phyloP scores from a whole-genome alignment of 176 grass and related monocot species.

The Oryza nivara region DNA sequence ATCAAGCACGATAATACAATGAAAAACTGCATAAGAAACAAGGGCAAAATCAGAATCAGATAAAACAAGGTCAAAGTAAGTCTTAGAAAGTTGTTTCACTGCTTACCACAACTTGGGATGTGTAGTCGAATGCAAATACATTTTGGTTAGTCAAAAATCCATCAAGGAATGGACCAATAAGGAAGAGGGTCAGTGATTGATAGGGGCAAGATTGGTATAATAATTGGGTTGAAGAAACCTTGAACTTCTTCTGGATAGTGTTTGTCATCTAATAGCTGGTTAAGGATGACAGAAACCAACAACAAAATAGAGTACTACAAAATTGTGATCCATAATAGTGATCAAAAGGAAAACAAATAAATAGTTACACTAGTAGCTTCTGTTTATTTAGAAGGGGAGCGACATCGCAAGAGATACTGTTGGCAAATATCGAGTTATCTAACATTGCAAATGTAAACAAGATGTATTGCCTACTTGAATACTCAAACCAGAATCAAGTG shows the following conservation, averaged over 20 bases:
- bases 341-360: slow-evolving; percentile 10
- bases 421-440: slow-evolving; percentile 6
- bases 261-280: slow-evolving; percentile 90
- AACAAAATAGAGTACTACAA: slow-evolving; percentile 24
- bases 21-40: slow-evolving; percentile 64
- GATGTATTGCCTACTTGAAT: slow-evolving; percentile 13
- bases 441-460: neutral
- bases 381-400: neutral
- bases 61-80: neutral
- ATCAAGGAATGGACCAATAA: slow-evolving; percentile 95
- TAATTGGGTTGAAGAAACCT: slow-evolving; percentile 97
- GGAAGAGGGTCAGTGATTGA: slow-evolving; percentile 87
- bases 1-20: slow-evolving; percentile 88
- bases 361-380: slow-evolving; percentile 1
- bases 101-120: slow-evolving; percentile 94
- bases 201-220: slow-evolving; percentile 97
- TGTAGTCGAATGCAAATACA: slow-evolving; percentile 91
- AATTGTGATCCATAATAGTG: neutral
- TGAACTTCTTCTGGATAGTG: slow-evolving; percentile 99
- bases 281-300: slow-evolving; percentile 30
- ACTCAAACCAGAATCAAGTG: neutral
- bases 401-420: neutral
- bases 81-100: slow-evolving; percentile 12
- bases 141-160: slow-evolving; percentile 93
- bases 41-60: slow-evolving; percentile 40